phyloP scores from a whole-genome alignment of 257 asterid species.

The Jacaranda mimosifolia region DNA sequence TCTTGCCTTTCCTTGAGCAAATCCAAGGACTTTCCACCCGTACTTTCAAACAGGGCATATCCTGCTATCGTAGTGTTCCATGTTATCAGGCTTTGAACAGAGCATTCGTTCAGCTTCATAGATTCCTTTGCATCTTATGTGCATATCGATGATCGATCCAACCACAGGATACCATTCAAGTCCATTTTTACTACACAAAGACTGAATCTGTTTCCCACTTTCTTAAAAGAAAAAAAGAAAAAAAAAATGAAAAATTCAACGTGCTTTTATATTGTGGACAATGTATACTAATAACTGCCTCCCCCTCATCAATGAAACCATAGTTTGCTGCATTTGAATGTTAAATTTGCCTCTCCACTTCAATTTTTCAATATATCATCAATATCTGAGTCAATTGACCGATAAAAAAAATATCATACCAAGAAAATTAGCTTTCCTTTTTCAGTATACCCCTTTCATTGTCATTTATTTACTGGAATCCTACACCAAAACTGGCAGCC shows the following conservation, averaged over 20 bases:
- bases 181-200: conserved; percentile 57
- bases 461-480: no score
- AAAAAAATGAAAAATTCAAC: conserved; percentile 50
- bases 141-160: conserved; percentile 66
- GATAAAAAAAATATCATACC: no score
- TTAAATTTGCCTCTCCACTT: neutral
- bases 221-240: no score
- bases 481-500: neutral
- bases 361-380: neutral
- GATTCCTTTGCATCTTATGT: conserved; percentile 55
- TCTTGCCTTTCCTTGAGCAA: conserved; percentile 55
- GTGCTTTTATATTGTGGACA: conserved; percentile 68
- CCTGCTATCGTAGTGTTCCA: conserved; percentile 74
- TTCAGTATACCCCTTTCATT: no score
- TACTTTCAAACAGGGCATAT: conserved; percentile 42
- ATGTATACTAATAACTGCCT: conserved; percentile 57
- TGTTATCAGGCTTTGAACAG: conserved; percentile 45
- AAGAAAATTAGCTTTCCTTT: no score
- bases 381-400: neutral
- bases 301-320: conserved; percentile 42
- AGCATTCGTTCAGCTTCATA: conserved; percentile 58
- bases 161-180: conserved; percentile 56
- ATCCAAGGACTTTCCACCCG: conserved; percentile 48
- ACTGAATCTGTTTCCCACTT: conserved; percentile 61
- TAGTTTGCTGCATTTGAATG: conserved; percentile 21